Percentiles rank a stretch among this genome's conserved stretches.
Evolutionary conservation across 1,284 basidiomycete species (phyloP).

Genomic region (Apiotrichum domesticum): DNA sequence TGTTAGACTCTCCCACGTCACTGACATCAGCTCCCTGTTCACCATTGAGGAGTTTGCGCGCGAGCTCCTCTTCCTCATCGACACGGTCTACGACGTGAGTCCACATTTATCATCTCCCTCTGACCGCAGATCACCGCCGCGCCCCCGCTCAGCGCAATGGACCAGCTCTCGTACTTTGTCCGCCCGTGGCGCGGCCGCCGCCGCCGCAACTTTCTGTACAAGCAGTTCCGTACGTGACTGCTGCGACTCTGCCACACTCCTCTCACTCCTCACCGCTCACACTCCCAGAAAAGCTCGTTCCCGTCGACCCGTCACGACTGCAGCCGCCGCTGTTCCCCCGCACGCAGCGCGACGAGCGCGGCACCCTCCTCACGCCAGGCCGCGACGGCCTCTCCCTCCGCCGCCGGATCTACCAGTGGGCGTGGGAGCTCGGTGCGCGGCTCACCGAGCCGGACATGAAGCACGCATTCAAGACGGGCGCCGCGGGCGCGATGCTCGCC

Average conservation of each 20-base stretch:
- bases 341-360: constrained; percentile 69
- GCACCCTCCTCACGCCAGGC: constrained; percentile 73
- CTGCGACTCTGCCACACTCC: not conserved
- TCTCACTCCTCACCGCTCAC: not conserved
- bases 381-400: constrained; percentile 57
- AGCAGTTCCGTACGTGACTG: constrained; percentile 34
- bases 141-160: constrained; percentile 23
- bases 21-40: constrained; percentile 74
- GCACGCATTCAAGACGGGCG: constrained; percentile 78
- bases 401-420: constrained; percentile 50
- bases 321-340: constrained; percentile 67
- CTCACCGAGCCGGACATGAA: constrained; percentile 70
- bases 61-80: constrained; percentile 71
- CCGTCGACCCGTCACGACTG: constrained; percentile 55
- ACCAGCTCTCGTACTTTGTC: constrained; percentile 28
- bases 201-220: constrained; percentile 25
- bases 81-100: constrained; percentile 61
- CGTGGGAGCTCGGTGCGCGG: constrained; percentile 71
- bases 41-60: constrained; percentile 84
- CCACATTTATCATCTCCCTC: not conserved
- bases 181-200: constrained; percentile 8
- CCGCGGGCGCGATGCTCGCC: constrained; percentile 63
- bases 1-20: not conserved
- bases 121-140: constrained; percentile 30
- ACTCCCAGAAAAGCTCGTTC: constrained; percentile 57